phyloP scores from a whole-genome alignment of 108 stramenopile genomes.

The Cyclotella kingstonii region DNA sequence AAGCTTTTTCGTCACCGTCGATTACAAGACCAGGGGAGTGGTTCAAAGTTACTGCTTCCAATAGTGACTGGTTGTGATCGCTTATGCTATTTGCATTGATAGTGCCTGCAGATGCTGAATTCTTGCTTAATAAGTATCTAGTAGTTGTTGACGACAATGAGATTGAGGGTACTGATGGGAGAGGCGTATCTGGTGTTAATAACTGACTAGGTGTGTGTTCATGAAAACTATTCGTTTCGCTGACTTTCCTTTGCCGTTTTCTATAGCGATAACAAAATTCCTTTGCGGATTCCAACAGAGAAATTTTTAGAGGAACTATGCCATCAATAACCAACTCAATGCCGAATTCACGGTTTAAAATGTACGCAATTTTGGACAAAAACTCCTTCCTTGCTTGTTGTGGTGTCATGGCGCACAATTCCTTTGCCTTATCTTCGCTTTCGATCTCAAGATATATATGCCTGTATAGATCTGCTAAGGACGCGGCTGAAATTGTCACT shows the following conservation, averaged over 20 bases:
- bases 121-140: constrained; percentile 32
- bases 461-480: constrained; percentile 73
- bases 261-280: constrained; percentile 73
- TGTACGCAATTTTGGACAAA: constrained; percentile 36
- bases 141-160: constrained; percentile 50
- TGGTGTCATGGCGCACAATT: neutral
- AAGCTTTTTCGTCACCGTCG: constrained; percentile 33
- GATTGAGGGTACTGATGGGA: constrained; percentile 30
- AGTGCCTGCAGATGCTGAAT: neutral
- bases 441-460: constrained; percentile 45
- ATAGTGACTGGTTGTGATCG: constrained; percentile 9
- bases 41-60: constrained; percentile 25
- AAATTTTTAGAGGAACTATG: constrained; percentile 65
- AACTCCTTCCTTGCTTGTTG: constrained; percentile 22
- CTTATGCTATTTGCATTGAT: neutral
- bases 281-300: constrained; percentile 68
- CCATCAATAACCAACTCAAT: constrained; percentile 73
- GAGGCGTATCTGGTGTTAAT: neutral
- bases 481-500: constrained; percentile 72
- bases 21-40: constrained; percentile 39
- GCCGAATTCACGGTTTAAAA: constrained; percentile 53
- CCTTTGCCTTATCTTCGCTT: neutral
- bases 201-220: neutral
- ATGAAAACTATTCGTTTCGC: neutral
- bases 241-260: constrained; percentile 17